Evolutionary conservation across 495 filamentous ascomycete genomes (phyloP), one percentile per base, ranked within the genome.

Genomic region (Aspergillus nanangensis): DNA sequence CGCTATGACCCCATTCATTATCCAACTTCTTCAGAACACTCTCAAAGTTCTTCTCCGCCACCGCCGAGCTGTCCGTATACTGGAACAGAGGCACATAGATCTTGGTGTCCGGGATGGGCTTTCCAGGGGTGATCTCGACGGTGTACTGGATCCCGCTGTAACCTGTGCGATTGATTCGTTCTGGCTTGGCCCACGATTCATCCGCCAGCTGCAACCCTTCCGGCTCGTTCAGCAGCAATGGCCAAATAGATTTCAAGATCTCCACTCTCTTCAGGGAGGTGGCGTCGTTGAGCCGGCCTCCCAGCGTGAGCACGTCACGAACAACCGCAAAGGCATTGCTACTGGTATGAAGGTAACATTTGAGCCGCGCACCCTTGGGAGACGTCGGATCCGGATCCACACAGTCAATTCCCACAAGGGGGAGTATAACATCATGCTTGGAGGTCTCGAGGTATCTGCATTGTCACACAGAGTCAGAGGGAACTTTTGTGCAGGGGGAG

Each of bases 71-170:
- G 9, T 45, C 31, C 2, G 33, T 35, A 21, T 45, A 45, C 21
- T 45, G 43, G 20, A 45, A 45, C 17, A 45, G 10, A 1, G 43
- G 43, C 3, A 45, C 32, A 11, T 45, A 45, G 32, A 45, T 24
- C 19, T 45, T 45, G 11, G 43, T 45, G 19, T 45, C 43, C 5
- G 43, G 43, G 20, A 45, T 15, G 3, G 19, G 8, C 24, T 45
- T 7, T 2, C 43, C 43, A 25, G 43, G 43, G 3, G 43, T 27
- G 18, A 45, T 45, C 20, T 45, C 43, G 8, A 45, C n/a, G 5
- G 43, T 45, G 21, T 35, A 38, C 20, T 37, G 43, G 5, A 45
- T 23, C 1, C 43, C 43, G 1, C 19, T 24, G 33, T 45, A 45
- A 2, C 43, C 43, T 14, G 43, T 45, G 17, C 18, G 21, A 5